These are phyloP conservation scores for Pichia cabralensis DNA, from an alignment of 805 yeast species.

Conservation along the genomic window DNA sequence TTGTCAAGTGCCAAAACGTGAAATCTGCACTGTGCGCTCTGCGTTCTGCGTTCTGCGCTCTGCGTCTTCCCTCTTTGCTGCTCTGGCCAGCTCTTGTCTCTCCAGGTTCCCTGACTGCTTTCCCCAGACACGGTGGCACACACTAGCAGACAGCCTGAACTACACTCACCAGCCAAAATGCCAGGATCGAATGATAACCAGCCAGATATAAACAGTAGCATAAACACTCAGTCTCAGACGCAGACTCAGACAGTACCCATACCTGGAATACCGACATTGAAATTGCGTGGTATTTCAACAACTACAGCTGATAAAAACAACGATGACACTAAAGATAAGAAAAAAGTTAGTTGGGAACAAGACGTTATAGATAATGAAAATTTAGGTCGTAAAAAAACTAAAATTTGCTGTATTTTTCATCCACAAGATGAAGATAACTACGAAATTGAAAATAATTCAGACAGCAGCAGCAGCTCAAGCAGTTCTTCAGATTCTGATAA, in stretches of 20 bases:
- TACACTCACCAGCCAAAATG: too few relatives aligned
- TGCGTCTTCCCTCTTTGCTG: too few relatives aligned
- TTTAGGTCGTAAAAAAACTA: constrained; percentile 80
- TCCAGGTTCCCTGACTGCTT: too few relatives aligned
- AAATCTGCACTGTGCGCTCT: too few relatives aligned
- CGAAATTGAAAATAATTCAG: constrained; percentile 15
- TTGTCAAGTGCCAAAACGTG: too few relatives aligned
- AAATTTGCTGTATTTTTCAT: constrained; percentile 80
- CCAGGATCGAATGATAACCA: too few relatives aligned
- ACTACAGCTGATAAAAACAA: background rate
- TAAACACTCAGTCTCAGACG: constrained; percentile 2
- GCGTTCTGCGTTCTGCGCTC: too few relatives aligned
- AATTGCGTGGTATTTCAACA: background rate
- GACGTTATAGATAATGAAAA: constrained; percentile 86
- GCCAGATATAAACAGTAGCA: too few relatives aligned
- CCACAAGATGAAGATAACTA: constrained; percentile 51
- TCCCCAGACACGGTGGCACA: too few relatives aligned
- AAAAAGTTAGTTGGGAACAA: constrained; percentile 72
- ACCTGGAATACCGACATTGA: constrained; percentile 9
- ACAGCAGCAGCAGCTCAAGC: background rate
- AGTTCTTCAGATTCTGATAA: constrained; percentile 14
- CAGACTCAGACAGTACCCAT: constrained; percentile 13
- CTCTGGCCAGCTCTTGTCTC: too few relatives aligned
- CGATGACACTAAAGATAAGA: constrained; percentile 17
- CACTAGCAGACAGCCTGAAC: too few relatives aligned